Evolutionary conservation across 768 basidiomycete genomes (phyloP).

Genomic region (Suillus paluster): DNA sequence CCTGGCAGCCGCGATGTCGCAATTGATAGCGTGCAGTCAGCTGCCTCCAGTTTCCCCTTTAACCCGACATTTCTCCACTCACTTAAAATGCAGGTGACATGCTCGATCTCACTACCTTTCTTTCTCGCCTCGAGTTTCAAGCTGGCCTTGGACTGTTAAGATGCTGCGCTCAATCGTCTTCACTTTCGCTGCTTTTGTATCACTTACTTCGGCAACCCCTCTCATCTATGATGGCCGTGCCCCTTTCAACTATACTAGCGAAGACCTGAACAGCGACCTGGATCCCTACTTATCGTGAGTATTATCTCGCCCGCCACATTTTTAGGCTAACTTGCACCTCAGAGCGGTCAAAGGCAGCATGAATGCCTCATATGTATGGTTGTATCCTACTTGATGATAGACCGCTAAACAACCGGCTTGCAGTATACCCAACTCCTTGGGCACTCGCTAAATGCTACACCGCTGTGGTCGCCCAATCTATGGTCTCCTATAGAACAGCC

Average conservation of each 20-base stretch:
- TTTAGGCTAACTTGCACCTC: neutral
- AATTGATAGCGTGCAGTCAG: neutral
- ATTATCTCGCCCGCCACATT: neutral
- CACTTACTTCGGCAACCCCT: conserved; percentile 25
- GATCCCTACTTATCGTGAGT: conserved; percentile 62
- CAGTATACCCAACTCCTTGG: conserved; percentile 53
- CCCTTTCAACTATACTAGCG: conserved; percentile 45
- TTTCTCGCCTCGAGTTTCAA: neutral
- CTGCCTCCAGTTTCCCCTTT: neutral
- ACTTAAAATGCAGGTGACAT: neutral
- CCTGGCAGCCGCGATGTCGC: conserved; percentile 1
- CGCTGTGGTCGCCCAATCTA: conserved; percentile 48
- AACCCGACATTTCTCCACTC: neutral
- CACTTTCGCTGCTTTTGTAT: conserved; percentile 5
- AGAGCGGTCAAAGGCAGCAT: conserved; percentile 60
- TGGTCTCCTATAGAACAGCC: conserved; percentile 48
- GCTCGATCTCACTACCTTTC: neutral
- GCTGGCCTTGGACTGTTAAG: neutral
- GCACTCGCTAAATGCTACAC: conserved; percentile 44
- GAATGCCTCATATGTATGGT: conserved; percentile 54
- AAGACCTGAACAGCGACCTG: conserved; percentile 48
- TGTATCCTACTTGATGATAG: neutral
- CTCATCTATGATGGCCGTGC: conserved; percentile 61
- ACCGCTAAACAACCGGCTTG: neutral
- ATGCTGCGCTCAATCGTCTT: neutral